These are phyloP conservation scores for Sporothrix protearum DNA, from an alignment of 2,329 filamentous ascomycete species.

Conservation along the genomic window DNA sequence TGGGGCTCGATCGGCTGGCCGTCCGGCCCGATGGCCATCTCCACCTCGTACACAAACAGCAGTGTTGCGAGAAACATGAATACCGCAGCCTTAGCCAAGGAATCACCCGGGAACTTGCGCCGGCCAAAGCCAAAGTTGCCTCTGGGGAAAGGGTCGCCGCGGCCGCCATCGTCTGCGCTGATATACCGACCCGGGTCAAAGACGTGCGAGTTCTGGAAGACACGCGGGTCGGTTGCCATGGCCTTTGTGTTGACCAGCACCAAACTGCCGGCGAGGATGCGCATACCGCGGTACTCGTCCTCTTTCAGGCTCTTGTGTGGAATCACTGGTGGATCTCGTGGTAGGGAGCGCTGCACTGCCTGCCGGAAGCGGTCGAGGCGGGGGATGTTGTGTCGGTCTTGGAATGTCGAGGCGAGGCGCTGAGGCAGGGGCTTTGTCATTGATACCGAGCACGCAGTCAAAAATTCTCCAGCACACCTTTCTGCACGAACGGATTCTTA, in stretches of 20 bases:
- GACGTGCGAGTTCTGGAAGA: conserved; percentile 42
- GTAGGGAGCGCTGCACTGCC: conserved; percentile 45
- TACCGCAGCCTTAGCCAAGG: conserved; percentile 46
- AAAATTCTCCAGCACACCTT: conserved; percentile 48
- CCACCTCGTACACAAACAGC: conserved; percentile 34
- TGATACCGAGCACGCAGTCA: conserved; percentile 45
- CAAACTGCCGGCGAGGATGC: conserved; percentile 53
- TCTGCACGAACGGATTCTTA: conserved; percentile 43
- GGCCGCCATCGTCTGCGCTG: conserved; percentile 19
- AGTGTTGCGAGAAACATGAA: conserved; percentile 42
- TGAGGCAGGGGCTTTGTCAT: background rate
- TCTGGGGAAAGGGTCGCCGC: conserved; percentile 45
- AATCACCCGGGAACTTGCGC: conserved; percentile 49
- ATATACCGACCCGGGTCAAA: conserved; percentile 48
- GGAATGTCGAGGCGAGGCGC: conserved; percentile 41
- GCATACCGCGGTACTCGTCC: conserved; percentile 55
- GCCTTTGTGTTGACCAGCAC: conserved; percentile 44
- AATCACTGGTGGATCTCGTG: conserved; percentile 48
- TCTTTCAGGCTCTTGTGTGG: conserved; percentile 54
- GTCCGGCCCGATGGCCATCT: conserved; percentile 27
- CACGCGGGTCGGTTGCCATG: conserved; percentile 42
- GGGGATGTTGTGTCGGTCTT: conserved; percentile 42
- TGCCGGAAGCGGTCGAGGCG: conserved; percentile 48
- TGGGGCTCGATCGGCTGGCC: conserved; percentile 28
- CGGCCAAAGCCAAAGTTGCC: conserved; percentile 53